Percentiles rank a stretch among this genome's conserved stretches.
Conservation (phyloP, 345 rosid genomes). For the Sisymbrium irio region DNA sequence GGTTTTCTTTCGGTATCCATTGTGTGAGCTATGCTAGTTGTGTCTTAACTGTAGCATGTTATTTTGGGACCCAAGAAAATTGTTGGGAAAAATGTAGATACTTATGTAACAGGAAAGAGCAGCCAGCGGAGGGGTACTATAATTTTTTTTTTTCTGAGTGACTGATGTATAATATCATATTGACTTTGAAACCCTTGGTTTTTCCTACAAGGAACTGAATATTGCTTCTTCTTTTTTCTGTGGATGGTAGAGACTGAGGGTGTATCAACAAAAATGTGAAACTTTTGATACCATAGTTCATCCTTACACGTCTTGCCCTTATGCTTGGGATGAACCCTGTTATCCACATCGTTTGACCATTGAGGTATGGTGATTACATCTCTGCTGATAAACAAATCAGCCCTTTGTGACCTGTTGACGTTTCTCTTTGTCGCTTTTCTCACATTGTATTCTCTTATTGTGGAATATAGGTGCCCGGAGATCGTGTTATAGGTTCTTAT, state of each 20-base stretch:
- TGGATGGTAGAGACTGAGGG: constrained; percentile 61
- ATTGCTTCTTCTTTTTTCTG: background rate
- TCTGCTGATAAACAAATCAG: background rate
- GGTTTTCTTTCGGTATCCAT: background rate
- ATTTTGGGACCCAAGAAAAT: constrained; percentile 17
- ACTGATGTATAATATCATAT: background rate
- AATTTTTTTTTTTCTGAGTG: background rate
- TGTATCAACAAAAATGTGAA: constrained; percentile 89
- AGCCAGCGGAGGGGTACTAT: background rate
- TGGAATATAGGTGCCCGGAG: constrained; percentile 71
- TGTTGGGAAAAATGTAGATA: constrained; percentile 3
- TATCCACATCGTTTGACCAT: constrained; percentile 80
- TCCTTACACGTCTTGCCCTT: constrained; percentile 75
- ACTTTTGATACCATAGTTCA: constrained; percentile 74
- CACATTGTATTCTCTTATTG: constrained; percentile 14
- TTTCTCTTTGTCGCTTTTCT: constrained; percentile 1
- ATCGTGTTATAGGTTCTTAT: constrained; percentile 75
- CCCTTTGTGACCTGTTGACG: background rate
- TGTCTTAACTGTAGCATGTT: constrained; percentile 11
- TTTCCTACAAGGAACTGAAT: constrained; percentile 22
- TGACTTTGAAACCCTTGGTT: constrained; percentile 1
- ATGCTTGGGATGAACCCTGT: constrained; percentile 98
- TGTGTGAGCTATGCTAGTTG: constrained; percentile 8
- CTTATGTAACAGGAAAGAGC: background rate
- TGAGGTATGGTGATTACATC: constrained; percentile 52